Percentiles rank a stretch among this genome's conserved stretches.
Conservation (phyloP, 1,284 basidiomycete species). For the Pseudozyma tsukubaensis region DNA sequence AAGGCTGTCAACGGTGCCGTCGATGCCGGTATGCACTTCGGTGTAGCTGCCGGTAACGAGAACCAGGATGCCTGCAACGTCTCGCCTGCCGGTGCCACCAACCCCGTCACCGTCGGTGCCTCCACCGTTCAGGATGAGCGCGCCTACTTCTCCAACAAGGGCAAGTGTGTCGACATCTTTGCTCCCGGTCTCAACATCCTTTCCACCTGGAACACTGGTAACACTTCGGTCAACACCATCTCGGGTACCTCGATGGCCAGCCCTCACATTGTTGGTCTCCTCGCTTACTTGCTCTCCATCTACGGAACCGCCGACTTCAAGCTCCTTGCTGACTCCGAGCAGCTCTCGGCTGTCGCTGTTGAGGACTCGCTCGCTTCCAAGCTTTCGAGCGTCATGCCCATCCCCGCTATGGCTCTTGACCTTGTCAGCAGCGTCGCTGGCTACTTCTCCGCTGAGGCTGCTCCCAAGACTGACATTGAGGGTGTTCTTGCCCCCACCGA, state of each 20-base stretch:
- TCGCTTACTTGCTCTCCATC: conserved; percentile 75
- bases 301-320: conserved; percentile 67
- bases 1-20: conserved; percentile 87
- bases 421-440: conserved; percentile 57
- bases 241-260: conserved; percentile 76
- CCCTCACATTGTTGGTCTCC: conserved; percentile 71
- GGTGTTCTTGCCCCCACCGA: conserved; percentile 72
- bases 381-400: conserved; percentile 58
- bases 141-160: conserved; percentile 79
- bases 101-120: conserved; percentile 82
- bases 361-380: conserved; percentile 60
- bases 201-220: conserved; percentile 70
- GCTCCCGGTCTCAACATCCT: conserved; percentile 83
- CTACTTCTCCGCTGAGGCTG: conserved; percentile 54
- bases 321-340: conserved; percentile 21
- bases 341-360: conserved; percentile 37
- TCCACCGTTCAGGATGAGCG: conserved; percentile 75
- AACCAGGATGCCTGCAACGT: conserved; percentile 81
- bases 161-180: conserved; percentile 82
- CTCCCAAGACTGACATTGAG: conserved; percentile 69
- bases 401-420: conserved; percentile 57
- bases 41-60: conserved; percentile 77
- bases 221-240: conserved; percentile 76
- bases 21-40: conserved; percentile 86
- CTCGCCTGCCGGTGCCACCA: conserved; percentile 76